Percentiles rank a stretch among this genome's conserved stretches.
These are phyloP conservation scores for Pseudogymnoascus pannorum DNA, from an alignment of 2,329 filamentous ascomycete genomes.

Conservation along the genomic window DNA sequence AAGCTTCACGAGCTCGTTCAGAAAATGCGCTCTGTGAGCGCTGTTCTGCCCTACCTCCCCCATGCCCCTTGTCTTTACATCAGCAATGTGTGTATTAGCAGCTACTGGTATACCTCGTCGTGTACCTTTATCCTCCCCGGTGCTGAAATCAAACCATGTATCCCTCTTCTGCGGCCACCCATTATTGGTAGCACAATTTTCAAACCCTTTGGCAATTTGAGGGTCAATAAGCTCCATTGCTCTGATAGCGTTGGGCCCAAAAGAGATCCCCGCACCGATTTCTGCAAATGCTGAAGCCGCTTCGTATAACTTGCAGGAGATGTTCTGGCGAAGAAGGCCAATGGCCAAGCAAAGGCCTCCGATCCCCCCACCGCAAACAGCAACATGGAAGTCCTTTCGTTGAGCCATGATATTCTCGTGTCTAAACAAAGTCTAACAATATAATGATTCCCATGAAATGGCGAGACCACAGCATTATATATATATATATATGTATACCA, in stretches of 20 bases:
- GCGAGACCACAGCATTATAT: not conserved
- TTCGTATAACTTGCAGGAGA: constrained; percentile 27
- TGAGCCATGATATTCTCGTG: not conserved
- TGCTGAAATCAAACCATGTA: constrained; percentile 25
- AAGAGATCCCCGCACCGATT: constrained; percentile 27
- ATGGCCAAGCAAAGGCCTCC: constrained; percentile 26
- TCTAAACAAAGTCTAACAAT: not conserved
- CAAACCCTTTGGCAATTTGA: constrained; percentile 21
- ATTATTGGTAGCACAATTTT: constrained; percentile 22
- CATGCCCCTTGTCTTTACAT: not conserved
- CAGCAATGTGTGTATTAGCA: not conserved
- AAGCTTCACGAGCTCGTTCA: constrained; percentile 28
- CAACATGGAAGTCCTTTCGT: constrained; percentile 24
- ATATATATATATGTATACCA: not conserved
- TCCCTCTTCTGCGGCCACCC: constrained; percentile 20
- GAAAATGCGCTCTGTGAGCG: constrained; percentile 27
- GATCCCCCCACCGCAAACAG: constrained; percentile 27
- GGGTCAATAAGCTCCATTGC: constrained; percentile 27
- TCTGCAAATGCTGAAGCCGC: constrained; percentile 26
- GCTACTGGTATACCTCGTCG: not conserved
- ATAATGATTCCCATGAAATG: not conserved
- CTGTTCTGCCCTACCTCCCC: constrained; percentile 20
- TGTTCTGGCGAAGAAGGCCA: constrained; percentile 24
- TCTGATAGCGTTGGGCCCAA: constrained; percentile 25
- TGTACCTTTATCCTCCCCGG: constrained; percentile 13